Evolutionary conservation across 1,284 basidiomycete species (phyloP), one percentile per base, ranked within the genome.

Genomic region (Moesziomyces sp.): DNA sequence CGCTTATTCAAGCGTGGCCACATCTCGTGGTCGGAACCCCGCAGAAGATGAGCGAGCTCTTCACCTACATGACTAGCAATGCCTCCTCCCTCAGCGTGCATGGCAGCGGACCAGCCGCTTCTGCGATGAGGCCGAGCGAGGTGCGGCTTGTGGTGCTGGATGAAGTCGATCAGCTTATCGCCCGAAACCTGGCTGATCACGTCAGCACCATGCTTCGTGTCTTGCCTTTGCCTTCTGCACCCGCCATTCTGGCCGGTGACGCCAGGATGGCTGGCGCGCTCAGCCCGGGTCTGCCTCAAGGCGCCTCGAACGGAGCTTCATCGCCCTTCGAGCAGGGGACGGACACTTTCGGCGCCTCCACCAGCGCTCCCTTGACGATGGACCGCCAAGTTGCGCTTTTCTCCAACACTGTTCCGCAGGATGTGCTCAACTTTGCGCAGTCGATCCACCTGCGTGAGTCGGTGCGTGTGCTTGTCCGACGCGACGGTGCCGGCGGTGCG

Each of bases 21-120:
- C 95, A 98, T 82, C 90, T 99, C 69, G 90, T 99, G 58, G 94
- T 96, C 78, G 96, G 96, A 28, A 99, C 96, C 1, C 96, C 96
- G 2, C 94, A 97, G 80, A 96, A 97, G 85, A 87, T 99, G 48
- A 91, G 95, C 83, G 93, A 95, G 54, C 88, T 98, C 26, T 88
- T 97, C 68, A 92, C 94, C 73, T 92, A 95, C 85, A 86, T 90
- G 93, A 88, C 71, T 24, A 70, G 72, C 64, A 91, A 66, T 42
- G 65, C 57, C 19, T 43, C 67, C 13, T 46, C 60, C 42, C 55
- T 74, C 18, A 52, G 49, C 23, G 26, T 45, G 13, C 62, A 54
- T 8, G 58, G 53, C 40, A 64, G 24, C 21, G 68, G 62, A 10
- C 52, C 68, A 2, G 58, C 49, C 16, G 47, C 61, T 5, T 24